Evolutionary conservation across 306 rosid species (phyloP).

Genomic region (Cucurbita pepo): DNA sequence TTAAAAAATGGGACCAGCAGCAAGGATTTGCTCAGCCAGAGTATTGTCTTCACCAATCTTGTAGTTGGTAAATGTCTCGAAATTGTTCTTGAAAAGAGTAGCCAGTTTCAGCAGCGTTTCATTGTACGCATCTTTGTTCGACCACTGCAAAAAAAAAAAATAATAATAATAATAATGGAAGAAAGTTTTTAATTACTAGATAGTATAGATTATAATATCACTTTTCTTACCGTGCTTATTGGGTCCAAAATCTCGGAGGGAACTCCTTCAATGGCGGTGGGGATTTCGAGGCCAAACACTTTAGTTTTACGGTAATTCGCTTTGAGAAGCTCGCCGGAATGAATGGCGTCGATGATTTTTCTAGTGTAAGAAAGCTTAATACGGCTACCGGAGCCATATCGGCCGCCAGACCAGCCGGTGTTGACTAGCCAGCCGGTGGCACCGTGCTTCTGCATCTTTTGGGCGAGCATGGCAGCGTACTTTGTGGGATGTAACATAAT

Average conservation of each 20-base stretch:
- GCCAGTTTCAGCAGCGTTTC: constrained; percentile 55
- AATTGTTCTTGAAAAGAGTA: constrained; percentile 57
- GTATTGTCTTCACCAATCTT: constrained; percentile 45
- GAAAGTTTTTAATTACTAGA: not conserved
- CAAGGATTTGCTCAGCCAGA: constrained; percentile 63
- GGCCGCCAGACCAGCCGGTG: constrained; percentile 95
- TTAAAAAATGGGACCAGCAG: constrained; percentile 58
- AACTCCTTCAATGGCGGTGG: constrained; percentile 52
- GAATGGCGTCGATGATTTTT: constrained; percentile 73
- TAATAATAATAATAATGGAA: no score
- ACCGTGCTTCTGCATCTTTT: constrained; percentile 70
- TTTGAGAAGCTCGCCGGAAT: constrained; percentile 49
- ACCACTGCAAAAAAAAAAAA: constrained; percentile 38
- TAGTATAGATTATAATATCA: not conserved
- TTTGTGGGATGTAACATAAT: constrained; percentile 82
- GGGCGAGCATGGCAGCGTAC: constrained; percentile 90
- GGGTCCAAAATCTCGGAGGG: constrained; percentile 71
- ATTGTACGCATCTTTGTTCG: constrained; percentile 39
- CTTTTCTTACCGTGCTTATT: constrained; percentile 38
- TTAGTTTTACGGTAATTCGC: constrained; percentile 38
- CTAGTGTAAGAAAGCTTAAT: constrained; percentile 61
- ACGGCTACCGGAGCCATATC: constrained; percentile 58
- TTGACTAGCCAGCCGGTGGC: constrained; percentile 89
- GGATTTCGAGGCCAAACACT: constrained; percentile 70
- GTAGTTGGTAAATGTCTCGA: constrained; percentile 49